A percentile compares a stretch with the other conserved stretches of the same genome.
phyloP scores from a whole-genome alignment of 2,329 filamentous ascomycete species.

The Aureobasidium mangrovei region DNA sequence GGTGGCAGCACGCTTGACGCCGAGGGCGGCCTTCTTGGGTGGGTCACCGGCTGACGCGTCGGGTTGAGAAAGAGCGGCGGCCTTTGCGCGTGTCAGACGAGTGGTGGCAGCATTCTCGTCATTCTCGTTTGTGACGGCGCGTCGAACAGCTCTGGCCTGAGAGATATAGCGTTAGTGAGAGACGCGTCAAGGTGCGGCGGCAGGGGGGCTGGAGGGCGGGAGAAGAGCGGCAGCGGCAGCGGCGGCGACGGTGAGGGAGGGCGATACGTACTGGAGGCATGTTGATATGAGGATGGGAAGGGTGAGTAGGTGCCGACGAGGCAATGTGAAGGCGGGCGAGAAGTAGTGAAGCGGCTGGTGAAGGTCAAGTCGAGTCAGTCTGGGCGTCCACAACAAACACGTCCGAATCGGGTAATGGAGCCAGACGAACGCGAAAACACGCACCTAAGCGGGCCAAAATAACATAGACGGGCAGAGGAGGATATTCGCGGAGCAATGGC shows the following conservation, averaged over 20 bases:
- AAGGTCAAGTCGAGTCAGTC: conserved; percentile 8
- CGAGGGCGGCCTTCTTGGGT: conserved; percentile 39
- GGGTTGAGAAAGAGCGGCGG: conserved; percentile 53
- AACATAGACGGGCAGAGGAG: neutral
- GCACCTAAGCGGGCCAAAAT: neutral
- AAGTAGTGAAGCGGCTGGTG: conserved; percentile 10
- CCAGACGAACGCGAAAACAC: conserved; percentile 8
- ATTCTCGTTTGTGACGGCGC: conserved; percentile 81
- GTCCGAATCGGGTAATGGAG: conserved; percentile 14
- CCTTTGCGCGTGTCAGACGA: conserved; percentile 88
- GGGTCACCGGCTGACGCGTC: conserved; percentile 49
- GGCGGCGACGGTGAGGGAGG: neutral
- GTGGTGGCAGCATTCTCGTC: conserved; percentile 74
- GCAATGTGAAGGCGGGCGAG: conserved; percentile 7
- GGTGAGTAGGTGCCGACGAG: neutral
- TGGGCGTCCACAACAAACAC: conserved; percentile 14
- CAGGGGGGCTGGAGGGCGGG: conserved; percentile 6
- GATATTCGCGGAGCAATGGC: conserved; percentile 6
- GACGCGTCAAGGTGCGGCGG: conserved; percentile 18
- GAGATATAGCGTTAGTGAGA: conserved; percentile 33
- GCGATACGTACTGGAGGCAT: conserved; percentile 30
- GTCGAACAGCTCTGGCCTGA: conserved; percentile 63
- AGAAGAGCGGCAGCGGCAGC: neutral
- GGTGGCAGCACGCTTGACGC: conserved; percentile 35
- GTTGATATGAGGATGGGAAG: conserved; percentile 17